These are phyloP conservation scores for Lodderomyces jiufengensis DNA, from an alignment of 1,139 yeast species.

Conservation along the genomic window DNA sequence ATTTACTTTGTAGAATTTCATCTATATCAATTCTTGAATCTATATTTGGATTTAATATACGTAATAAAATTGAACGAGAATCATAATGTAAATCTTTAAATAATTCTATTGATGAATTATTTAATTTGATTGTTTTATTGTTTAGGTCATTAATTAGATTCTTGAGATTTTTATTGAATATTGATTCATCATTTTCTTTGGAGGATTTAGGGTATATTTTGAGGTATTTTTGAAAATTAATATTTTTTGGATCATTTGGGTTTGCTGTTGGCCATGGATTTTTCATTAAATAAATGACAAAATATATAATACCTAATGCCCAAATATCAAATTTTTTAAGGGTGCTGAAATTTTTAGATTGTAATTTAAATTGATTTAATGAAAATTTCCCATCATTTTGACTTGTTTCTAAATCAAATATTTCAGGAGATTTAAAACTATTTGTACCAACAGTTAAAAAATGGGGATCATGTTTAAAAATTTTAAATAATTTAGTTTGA, in stretches of 20 bases:
- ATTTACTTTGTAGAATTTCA: slow-evolving; percentile 30
- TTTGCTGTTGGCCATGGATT: slow-evolving; percentile 49
- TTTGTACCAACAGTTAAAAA: slow-evolving; percentile 45
- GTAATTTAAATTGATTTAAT: slow-evolving; percentile 5
- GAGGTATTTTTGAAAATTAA: slow-evolving; percentile 23
- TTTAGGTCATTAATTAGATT: slow-evolving; percentile 23
- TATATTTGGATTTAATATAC: slow-evolving; percentile 33
- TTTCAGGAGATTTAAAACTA: slow-evolving; percentile 56
- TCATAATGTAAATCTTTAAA: slow-evolving; percentile 41
- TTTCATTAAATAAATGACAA: slow-evolving; percentile 40
- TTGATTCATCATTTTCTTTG: slow-evolving; percentile 7
- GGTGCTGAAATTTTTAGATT: slow-evolving; percentile 9
- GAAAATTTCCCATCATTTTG: slow-evolving; percentile 7
- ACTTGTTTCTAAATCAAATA: slow-evolving; percentile 30
- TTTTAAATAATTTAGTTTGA: slow-evolving; percentile 15
- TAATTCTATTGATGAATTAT: slow-evolving; percentile 32
- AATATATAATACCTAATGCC: slow-evolving; percentile 51
- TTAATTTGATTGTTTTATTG: slow-evolving; percentile 12
- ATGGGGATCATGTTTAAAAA: slow-evolving; percentile 20
- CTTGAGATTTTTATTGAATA: slow-evolving; percentile 14
- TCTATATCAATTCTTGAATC: slow-evolving; percentile 22
- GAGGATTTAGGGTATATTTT: slow-evolving; percentile 19
- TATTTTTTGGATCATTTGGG: slow-evolving; percentile 17
- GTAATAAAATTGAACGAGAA: slow-evolving; percentile 31
- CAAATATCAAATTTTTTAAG: slow-evolving; percentile 39